Base-by-base conservation (phyloP, 2,329 filamentous ascomycete genomes). In the Trichocomaceae sp. region DNA sequence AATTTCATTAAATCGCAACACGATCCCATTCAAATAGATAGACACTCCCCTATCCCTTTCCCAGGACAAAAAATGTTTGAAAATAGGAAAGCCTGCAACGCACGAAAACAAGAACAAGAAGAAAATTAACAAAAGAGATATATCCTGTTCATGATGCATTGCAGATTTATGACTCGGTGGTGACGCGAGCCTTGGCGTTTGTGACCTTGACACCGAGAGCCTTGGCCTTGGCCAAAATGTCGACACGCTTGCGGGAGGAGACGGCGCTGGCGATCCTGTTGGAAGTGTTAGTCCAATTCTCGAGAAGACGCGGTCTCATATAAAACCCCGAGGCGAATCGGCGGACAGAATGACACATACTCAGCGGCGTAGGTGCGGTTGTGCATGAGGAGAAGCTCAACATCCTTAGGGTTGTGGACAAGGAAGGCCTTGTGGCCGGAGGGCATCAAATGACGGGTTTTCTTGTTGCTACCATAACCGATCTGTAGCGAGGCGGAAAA, bases 361-460 rank as follows among this genome's bases (percentile, higher is more conserved):
- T 99, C 93, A 75, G 93, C 93, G 75, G 93, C 93, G 80, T 89
- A 96, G 78, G 90, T 95, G 77, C 87, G 87, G 89, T 97, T 97
- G 88, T 99, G 93, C 93, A 99, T 99, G 71, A 99, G 83, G 72
- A 99, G 86, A 62, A 99, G 87, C 79, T 99, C 92, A 72, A 99
- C 86, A 69, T 99, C 93, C 76, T 86, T 84, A 78, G 84, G 78
- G 84, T 99, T 99, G 86, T 87, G 90, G 81, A 99, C 93, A 74
- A 97, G 85, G 88, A 99, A 99, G 65, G 92, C 89, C 86, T 96
- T 97, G 88, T 97, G 92, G 80, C 93, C 93, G 70, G 90, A 96
- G 75, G 93, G 93, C 83, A 90, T 95, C 86, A 97, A 86, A 84
- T 95, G 92, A 74, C 89, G 86, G 75, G 93, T 99, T 86, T 97